Percentiles rank a stretch among this genome's conserved stretches.
Evolutionary conservation across 1,284 basidiomycete species (phyloP).

Genomic region (Peniophora sp.): DNA sequence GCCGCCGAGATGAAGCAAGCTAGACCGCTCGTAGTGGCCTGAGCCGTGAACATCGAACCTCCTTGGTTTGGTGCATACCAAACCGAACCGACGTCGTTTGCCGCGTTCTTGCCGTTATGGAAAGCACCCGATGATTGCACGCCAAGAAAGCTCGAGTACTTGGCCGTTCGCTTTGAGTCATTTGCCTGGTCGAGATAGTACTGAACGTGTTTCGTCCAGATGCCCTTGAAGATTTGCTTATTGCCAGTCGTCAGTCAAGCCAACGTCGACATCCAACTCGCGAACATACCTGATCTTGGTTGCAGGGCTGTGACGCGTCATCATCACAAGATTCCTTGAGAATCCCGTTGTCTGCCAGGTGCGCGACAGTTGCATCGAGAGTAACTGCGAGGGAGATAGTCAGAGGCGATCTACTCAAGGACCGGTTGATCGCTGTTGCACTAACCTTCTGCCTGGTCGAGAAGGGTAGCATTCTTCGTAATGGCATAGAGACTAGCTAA

Average conservation of each 20-base stretch:
- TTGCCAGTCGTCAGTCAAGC: not conserved
- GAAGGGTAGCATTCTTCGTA: slow-evolving; percentile 28
- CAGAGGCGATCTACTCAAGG: too few species aligned
- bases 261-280: not conserved
- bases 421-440: too few species aligned
- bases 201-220: slow-evolving; percentile 22
- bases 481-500: slow-evolving; percentile 35
- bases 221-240: slow-evolving; percentile 41
- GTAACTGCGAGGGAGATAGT: too few species aligned
- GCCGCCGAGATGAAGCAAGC: slow-evolving; percentile 31
- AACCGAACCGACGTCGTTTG: slow-evolving; percentile 36
- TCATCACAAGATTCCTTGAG: slow-evolving; percentile 47
- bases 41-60: slow-evolving; percentile 33
- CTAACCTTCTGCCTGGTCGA: slow-evolving; percentile 34
- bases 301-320: slow-evolving; percentile 27
- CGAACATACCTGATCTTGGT: slow-evolving; percentile 36
- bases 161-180: slow-evolving; percentile 16
- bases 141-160: slow-evolving; percentile 21
- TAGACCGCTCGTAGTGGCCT: slow-evolving; percentile 30
- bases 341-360: slow-evolving; percentile 29
- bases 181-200: slow-evolving; percentile 24
- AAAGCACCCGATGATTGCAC: slow-evolving; percentile 18
- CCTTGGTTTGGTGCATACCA: slow-evolving; percentile 32
- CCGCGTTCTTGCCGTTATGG: slow-evolving; percentile 28
- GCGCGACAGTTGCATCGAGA: slow-evolving; percentile 39